phyloP scores from a whole-genome alignment of 352 stramenopile species.

The Phytophthora ohioensis region DNA sequence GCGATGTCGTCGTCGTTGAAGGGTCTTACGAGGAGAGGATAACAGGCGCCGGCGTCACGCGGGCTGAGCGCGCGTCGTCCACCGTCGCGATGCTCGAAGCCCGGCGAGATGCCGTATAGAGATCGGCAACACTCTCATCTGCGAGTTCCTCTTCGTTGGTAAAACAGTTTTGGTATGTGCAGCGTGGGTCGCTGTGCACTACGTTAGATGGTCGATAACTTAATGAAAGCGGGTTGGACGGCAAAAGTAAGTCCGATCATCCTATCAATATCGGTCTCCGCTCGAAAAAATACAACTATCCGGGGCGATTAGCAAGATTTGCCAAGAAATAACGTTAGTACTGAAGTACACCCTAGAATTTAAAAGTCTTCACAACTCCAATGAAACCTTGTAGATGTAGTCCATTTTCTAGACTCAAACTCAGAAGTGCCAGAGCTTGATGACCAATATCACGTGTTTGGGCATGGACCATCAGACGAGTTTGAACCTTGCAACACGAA shows the following conservation, averaged over 20 bases:
- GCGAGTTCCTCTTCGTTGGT: conserved; percentile 9
- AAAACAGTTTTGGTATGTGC: conserved; percentile 20
- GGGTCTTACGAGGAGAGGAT: conserved; percentile 32
- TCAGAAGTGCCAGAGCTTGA: too few species aligned
- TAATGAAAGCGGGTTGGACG: conserved; percentile 20
- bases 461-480: too few species aligned
- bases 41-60: conserved; percentile 12
- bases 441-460: too few species aligned
- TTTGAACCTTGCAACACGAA: too few species aligned
- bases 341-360: too few species aligned
- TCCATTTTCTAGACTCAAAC: too few species aligned
- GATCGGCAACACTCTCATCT: not conserved
- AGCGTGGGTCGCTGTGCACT: not conserved
- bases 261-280: too few species aligned
- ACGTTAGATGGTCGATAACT: conserved; percentile 34
- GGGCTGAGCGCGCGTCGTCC: conserved; percentile 19
- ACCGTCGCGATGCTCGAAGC: conserved; percentile 35
- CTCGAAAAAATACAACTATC: too few species aligned
- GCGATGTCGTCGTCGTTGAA: conserved; percentile 26
- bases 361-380: too few species aligned
- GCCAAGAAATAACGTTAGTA: too few species aligned
- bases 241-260: not conserved
- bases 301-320: too few species aligned
- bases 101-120: conserved; percentile 25
- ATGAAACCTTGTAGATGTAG: too few species aligned